Percentiles rank a stretch among this genome's conserved stretches.
phyloP scores from a whole-genome alignment of 306 rosid genomes.

The Neltuma alba region DNA sequence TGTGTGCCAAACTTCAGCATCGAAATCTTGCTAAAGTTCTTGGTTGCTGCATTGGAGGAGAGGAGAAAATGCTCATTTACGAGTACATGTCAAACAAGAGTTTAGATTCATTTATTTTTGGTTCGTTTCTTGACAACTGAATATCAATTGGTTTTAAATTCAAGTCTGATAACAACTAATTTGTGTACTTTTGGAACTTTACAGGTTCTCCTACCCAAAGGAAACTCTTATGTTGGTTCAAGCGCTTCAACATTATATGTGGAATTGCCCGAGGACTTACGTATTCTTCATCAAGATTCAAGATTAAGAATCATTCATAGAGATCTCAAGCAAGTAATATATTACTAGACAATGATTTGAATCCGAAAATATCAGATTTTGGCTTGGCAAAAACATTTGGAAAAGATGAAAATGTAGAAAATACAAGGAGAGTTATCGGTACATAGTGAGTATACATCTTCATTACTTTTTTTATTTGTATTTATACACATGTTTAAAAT shows the following conservation, averaged over 20 bases:
- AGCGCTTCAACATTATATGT: not conserved
- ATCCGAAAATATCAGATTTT: not conserved
- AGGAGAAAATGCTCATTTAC: conserved; percentile 11
- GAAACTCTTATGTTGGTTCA: not conserved
- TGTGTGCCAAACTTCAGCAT: conserved; percentile 32
- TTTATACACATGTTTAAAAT: not conserved
- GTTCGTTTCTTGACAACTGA: not conserved
- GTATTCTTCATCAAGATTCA: not conserved
- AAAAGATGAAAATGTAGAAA: not conserved
- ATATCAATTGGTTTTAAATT: not conserved
- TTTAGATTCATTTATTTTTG: not conserved
- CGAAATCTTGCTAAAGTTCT: conserved; percentile 29
- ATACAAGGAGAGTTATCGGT: not conserved
- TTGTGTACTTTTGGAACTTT: not conserved
- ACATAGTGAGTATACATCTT: not conserved
- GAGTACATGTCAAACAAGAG: not conserved
- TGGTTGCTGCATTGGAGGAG: conserved; percentile 24
- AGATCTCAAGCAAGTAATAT: not conserved
- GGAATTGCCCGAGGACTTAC: not conserved
- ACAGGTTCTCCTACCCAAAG: not conserved
- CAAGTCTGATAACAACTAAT: not conserved
- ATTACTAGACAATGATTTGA: not conserved
- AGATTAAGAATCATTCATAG: not conserved
- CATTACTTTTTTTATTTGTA: not conserved
- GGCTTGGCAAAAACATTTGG: not conserved